Percentiles rank a stretch among this genome's conserved stretches.
Evolutionary conservation across 2,329 filamentous ascomycete genomes (phyloP).

Genomic region (Lachnellula willkommii): DNA sequence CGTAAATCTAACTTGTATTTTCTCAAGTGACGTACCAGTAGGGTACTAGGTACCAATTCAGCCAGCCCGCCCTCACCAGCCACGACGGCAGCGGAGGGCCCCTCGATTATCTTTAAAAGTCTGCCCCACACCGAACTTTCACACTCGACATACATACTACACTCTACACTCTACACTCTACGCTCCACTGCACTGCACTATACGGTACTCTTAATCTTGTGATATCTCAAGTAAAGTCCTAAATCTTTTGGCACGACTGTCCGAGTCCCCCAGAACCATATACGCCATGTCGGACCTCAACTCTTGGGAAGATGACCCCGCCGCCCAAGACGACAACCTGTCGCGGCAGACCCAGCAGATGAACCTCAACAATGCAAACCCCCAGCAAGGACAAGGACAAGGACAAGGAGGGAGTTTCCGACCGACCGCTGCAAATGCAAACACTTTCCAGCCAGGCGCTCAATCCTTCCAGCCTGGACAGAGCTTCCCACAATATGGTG

Average conservation of each 20-base stretch:
- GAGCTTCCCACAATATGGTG: constrained; percentile 54
- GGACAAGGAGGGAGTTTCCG: constrained; percentile 50
- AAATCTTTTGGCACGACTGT: not conserved
- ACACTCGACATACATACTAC: no score
- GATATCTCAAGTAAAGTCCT: not conserved
- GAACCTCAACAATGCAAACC: constrained; percentile 56
- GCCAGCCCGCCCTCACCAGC: no score
- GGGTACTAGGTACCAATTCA: no score
- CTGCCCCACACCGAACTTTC: no score
- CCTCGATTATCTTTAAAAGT: no score
- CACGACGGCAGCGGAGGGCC: no score
- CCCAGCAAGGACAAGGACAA: constrained; percentile 26
- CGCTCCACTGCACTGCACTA: no score
- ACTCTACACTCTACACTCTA: no score
- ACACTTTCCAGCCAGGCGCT: constrained; percentile 69
- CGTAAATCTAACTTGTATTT: no score
- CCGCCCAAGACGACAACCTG: constrained; percentile 70
- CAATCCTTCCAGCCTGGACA: constrained; percentile 69
- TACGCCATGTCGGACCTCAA: constrained; percentile 76
- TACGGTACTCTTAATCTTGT: no score
- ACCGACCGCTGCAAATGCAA: constrained; percentile 46
- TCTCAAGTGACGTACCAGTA: no score
- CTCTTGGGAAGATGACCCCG: constrained; percentile 88
- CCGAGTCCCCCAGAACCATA: constrained; percentile 12
- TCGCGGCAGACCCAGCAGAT: constrained; percentile 71